A percentile compares a stretch with the other conserved stretches of the same genome.
Evolutionary conservation across 768 basidiomycete genomes (phyloP).

Genomic region (Pseudohyphozyma bogoriensis): DNA sequence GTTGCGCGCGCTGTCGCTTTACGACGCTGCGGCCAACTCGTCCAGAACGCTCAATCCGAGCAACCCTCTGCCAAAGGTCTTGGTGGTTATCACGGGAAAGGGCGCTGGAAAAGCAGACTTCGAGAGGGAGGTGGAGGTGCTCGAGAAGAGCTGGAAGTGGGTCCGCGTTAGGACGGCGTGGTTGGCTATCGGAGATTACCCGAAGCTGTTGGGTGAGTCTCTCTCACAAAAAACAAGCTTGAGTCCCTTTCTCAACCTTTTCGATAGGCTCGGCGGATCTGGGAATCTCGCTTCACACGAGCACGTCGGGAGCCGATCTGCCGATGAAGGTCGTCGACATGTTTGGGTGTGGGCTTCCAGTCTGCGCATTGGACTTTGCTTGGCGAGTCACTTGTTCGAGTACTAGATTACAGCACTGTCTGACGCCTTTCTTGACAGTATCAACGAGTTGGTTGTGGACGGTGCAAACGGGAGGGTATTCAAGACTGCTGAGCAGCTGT

Average conservation of each 20-base stretch:
- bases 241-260: neutral
- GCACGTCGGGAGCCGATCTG: constrained; percentile 79
- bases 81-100: constrained; percentile 83
- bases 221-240: neutral
- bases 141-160: constrained; percentile 61
- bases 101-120: constrained; percentile 66
- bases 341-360: constrained; percentile 94
- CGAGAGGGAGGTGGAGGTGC: constrained; percentile 54
- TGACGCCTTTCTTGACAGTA: constrained; percentile 42
- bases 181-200: constrained; percentile 85
- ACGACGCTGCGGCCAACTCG: constrained; percentile 51
- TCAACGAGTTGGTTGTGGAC: constrained; percentile 75
- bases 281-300: constrained; percentile 81
- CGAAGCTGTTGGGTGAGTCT: constrained; percentile 60
- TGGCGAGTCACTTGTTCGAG: constrained; percentile 49
- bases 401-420: neutral
- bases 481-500: constrained; percentile 54
- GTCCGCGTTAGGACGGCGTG: constrained; percentile 73
- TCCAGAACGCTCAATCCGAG: constrained; percentile 8
- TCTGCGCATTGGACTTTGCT: constrained; percentile 74
- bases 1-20: constrained; percentile 58
- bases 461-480: constrained; percentile 78
- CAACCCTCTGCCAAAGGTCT: constrained; percentile 54
- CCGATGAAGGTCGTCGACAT: constrained; percentile 99
- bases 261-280: constrained; percentile 72